Conservation (phyloP, 306 rosid genomes). For the Alnus glutinosa region DNA sequence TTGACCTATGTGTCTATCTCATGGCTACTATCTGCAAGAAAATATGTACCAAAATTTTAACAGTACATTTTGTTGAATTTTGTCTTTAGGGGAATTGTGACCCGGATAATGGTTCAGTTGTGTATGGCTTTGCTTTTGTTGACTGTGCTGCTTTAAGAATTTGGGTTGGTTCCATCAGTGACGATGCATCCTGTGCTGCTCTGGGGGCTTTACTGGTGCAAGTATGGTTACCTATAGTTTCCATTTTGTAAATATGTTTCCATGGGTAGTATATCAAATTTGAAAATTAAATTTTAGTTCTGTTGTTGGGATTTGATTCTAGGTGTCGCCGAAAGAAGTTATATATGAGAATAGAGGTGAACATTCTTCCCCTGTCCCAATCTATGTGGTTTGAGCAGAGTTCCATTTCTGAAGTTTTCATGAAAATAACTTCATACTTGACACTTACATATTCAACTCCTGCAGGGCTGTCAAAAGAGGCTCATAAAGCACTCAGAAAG, state of each 20-base stretch:
- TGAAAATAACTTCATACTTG: slow-evolving; percentile 19
- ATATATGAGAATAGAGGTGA: slow-evolving; percentile 77
- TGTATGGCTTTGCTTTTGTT: slow-evolving; percentile 88
- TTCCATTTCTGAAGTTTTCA: slow-evolving; percentile 24
- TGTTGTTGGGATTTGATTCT: slow-evolving; percentile 31
- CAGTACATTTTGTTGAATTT: slow-evolving; percentile 17
- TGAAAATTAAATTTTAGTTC: slow-evolving; percentile 29
- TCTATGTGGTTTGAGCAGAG: slow-evolving; percentile 15
- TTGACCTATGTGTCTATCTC: not conserved
- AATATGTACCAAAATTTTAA: not conserved
- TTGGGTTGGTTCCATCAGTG: slow-evolving; percentile 85
- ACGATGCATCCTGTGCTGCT: slow-evolving; percentile 85
- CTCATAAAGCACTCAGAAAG: slow-evolving; percentile 74
- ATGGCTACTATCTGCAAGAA: slow-evolving; percentile 1
- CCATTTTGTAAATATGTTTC: slow-evolving; percentile 19
- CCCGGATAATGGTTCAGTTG: slow-evolving; percentile 61
- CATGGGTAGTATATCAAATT: slow-evolving; percentile 13
- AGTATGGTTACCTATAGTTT: slow-evolving; percentile 46
- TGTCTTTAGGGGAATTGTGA: slow-evolving; percentile 50
- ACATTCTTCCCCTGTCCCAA: slow-evolving; percentile 18
- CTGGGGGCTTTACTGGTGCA: slow-evolving; percentile 91
- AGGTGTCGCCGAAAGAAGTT: slow-evolving; percentile 97
- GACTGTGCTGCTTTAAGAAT: slow-evolving; percentile 88
- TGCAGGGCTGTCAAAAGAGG: slow-evolving; percentile 80
- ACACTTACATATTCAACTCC: slow-evolving; percentile 16